Conservation (phyloP, 306 rosid species). For the Cucurbita moschata region DNA sequence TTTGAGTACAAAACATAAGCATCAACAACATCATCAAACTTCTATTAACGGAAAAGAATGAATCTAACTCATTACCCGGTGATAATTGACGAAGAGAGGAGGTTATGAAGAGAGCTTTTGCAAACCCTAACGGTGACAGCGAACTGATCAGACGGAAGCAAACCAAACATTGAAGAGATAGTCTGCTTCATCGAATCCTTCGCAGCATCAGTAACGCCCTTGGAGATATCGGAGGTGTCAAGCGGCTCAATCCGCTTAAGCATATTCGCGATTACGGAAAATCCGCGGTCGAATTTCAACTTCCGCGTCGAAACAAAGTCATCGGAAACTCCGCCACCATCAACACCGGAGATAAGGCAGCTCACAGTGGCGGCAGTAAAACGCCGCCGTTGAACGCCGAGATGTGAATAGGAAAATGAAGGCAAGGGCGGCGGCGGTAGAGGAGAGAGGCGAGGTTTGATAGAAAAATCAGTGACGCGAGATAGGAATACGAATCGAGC, state of each 20-base stretch:
- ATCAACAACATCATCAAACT: background rate
- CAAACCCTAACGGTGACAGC: slow-evolving; percentile 51
- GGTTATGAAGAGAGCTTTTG: slow-evolving; percentile 52
- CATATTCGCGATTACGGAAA: slow-evolving; percentile 77
- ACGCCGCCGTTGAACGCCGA: slow-evolving; percentile 14
- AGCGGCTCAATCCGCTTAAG: slow-evolving; percentile 71
- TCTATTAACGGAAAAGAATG: background rate
- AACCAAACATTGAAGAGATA: slow-evolving; percentile 84
- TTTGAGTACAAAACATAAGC: background rate
- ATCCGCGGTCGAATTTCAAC: slow-evolving; percentile 52
- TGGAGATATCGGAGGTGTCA: slow-evolving; percentile 65
- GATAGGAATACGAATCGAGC: slow-evolving; percentile 48
- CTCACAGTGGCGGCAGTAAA: slow-evolving; percentile 2
- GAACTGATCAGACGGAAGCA: slow-evolving; percentile 85
- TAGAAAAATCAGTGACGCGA: slow-evolving; percentile 35
- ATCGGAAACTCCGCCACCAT: slow-evolving; percentile 68
- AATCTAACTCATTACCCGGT: slow-evolving; percentile 46
- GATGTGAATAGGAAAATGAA: slow-evolving; percentile 5
- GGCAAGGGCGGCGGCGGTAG: slow-evolving; percentile 23
- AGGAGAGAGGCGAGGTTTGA: slow-evolving; percentile 26
- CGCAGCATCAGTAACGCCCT: slow-evolving; percentile 69
- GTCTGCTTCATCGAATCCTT: slow-evolving; percentile 91
- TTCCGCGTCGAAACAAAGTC: slow-evolving; percentile 77
- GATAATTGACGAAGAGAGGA: slow-evolving; percentile 73
- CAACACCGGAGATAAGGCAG: slow-evolving; percentile 52